Evolutionary conservation across 108 stramenopile species (phyloP).

Genomic region (Discostella stelligeroides): DNA sequence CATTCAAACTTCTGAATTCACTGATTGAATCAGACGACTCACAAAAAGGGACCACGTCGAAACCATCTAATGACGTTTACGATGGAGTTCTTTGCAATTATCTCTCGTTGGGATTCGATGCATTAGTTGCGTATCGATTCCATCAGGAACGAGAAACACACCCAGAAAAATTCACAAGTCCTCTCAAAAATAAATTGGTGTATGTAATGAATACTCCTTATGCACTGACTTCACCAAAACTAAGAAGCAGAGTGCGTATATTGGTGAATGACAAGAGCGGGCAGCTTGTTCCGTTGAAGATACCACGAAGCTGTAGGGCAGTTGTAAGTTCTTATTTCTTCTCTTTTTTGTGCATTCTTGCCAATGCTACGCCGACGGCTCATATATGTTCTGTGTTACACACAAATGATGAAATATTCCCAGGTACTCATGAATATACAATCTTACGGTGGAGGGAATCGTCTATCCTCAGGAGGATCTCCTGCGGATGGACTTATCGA

Average conservation of each 20-base stretch:
- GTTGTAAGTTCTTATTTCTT: conserved; percentile 26
- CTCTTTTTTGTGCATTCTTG: background rate
- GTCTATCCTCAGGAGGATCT: conserved; percentile 41
- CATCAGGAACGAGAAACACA: conserved; percentile 57
- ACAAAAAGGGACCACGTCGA: background rate
- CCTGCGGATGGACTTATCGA: conserved; percentile 54
- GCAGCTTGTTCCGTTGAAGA: conserved; percentile 27
- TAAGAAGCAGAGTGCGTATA: conserved; percentile 38
- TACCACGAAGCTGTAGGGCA: conserved; percentile 49
- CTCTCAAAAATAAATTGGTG: conserved; percentile 56
- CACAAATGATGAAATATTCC: background rate
- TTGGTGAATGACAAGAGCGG: conserved; percentile 46
- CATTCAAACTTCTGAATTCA: background rate
- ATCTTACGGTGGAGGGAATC: conserved; percentile 56
- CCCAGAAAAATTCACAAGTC: conserved; percentile 66
- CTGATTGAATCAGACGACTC: conserved; percentile 9
- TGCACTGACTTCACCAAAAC: conserved; percentile 41
- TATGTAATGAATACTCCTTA: conserved; percentile 58
- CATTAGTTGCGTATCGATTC: conserved; percentile 60
- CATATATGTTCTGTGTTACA: background rate
- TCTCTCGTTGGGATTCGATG: conserved; percentile 75
- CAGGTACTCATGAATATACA: conserved; percentile 56
- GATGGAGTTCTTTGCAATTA: conserved; percentile 82
- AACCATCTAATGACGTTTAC: conserved; percentile 28
- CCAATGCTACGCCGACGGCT: too few species aligned